Evolutionary conservation across 331 rosid genomes (phyloP).

Genomic region (Malus hybrid): DNA sequence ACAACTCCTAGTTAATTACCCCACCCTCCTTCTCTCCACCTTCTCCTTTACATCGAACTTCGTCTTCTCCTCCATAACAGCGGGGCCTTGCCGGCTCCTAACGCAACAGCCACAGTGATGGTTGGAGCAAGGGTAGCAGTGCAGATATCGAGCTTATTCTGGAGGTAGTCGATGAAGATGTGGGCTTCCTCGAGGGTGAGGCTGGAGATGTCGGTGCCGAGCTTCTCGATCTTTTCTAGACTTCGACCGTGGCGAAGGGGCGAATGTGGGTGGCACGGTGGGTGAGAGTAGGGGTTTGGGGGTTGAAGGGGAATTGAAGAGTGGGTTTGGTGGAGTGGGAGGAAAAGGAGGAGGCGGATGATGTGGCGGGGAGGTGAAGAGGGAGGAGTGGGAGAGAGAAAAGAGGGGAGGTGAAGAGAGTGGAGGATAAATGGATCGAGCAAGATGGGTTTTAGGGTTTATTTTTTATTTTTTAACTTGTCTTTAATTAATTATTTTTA

Average conservation of each 20-base stretch:
- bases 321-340: slow-evolving; percentile 28
- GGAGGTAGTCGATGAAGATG: slow-evolving; percentile 59
- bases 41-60: slow-evolving; percentile 51
- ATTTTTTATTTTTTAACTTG: too few species aligned
- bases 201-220: slow-evolving; percentile 51
- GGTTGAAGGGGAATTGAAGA: slow-evolving; percentile 35
- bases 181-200: slow-evolving; percentile 70
- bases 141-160: slow-evolving; percentile 72
- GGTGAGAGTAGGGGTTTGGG: slow-evolving; percentile 16
- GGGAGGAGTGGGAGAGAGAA: too few species aligned
- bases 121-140: slow-evolving; percentile 55
- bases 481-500: too few species aligned
- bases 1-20: too few species aligned
- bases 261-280: slow-evolving; percentile 42
- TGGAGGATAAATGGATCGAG: too few species aligned
- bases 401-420: too few species aligned
- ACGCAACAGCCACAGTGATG: slow-evolving; percentile 16
- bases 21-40: too few species aligned
- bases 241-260: slow-evolving; percentile 48
- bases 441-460: too few species aligned
- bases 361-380: background rate
- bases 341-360: slow-evolving; percentile 13
- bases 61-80: slow-evolving; percentile 60
- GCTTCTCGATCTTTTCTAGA: slow-evolving; percentile 57
- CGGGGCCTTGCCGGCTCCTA: slow-evolving; percentile 26